Base-by-base conservation (phyloP, 768 basidiomycete genomes). In the Boletellus sp. region DNA sequence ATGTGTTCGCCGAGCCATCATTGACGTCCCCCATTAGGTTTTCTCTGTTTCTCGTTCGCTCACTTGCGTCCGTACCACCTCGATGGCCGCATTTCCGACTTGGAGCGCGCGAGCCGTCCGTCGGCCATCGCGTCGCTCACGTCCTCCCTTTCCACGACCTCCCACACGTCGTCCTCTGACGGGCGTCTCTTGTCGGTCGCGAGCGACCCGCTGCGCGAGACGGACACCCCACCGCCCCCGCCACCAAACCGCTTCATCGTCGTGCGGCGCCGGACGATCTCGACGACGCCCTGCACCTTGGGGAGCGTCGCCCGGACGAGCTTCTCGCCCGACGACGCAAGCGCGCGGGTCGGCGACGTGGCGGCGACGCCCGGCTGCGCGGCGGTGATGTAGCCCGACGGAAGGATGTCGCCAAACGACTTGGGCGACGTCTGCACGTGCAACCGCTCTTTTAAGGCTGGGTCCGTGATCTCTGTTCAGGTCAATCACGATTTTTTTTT, bases 341-440 rank as follows among this genome's bases (percentile, higher is more conserved):
- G 26, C 26, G 26, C 17, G 4, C 34, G 13, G 19, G 57, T 48
- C 13, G 52, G 58, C 32, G 47, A 36, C 35, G 47, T 28, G 28
- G 28, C 28, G 28, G 28, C 24, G 66, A 53, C 2, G 67, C 28
- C 42, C 6, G 62, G 50, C 20, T 50, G 42, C 3, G 68, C 68
- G 0, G 74, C 61, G 3, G 77, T 69, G 49, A 81, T 79, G n/a
- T 72, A 65, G 8, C 67, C 56, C 5, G 73, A 46, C 2, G 79
- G 76, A 10, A 81, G 65, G 17, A 81, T 73, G 35, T 79, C 76
- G 34, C 67, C 66, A 54, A 80, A 80, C 5, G 76, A 74, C 40
- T 66, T 60, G 34, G 63, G 52, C 1, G 63, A 40, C 33, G 60
- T n/a, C 43, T 55, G 20, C 22, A 1, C 17, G n/a, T 42, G 40